Evolutionary conservation across 2,329 filamentous ascomycete species (phyloP).

Genomic region (Aspergillus niger): DNA sequence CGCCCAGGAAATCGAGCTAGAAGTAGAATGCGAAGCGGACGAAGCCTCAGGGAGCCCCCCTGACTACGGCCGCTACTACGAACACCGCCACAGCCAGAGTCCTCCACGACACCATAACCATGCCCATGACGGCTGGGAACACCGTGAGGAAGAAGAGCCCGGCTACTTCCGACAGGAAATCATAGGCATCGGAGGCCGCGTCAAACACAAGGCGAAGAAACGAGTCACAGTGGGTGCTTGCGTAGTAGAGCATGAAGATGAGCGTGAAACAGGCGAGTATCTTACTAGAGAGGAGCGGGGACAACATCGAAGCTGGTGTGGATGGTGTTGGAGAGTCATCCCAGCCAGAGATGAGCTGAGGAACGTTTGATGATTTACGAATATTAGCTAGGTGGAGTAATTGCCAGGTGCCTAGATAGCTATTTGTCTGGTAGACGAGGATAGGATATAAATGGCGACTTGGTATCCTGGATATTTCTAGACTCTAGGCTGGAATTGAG

Average conservation of each 20-base stretch:
- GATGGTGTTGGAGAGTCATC: conserved; percentile 82
- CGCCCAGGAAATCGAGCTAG: conserved; percentile 74
- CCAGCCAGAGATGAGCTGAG: conserved; percentile 54
- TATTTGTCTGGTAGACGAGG: neutral
- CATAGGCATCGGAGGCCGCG: conserved; percentile 82
- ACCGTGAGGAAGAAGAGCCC: conserved; percentile 49
- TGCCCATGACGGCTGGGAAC: conserved; percentile 19
- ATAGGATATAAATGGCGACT: no score
- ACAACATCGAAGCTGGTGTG: conserved; percentile 78
- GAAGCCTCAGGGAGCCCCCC: conserved; percentile 49
- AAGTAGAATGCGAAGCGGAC: conserved; percentile 82
- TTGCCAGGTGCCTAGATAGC: neutral
- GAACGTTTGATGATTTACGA: neutral
- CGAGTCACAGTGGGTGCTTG: conserved; percentile 79
- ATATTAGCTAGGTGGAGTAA: neutral
- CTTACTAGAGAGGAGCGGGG: conserved; percentile 71
- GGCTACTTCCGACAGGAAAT: conserved; percentile 88
- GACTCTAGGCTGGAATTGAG: no score
- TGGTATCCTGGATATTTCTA: no score
- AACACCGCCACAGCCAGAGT: conserved; percentile 16
- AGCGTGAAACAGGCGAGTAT: conserved; percentile 65
- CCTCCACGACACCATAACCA: conserved; percentile 21
- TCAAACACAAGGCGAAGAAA: conserved; percentile 85
- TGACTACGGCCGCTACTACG: conserved; percentile 28
- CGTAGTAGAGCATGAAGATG: conserved; percentile 83